phyloP scores from a whole-genome alignment of 441 rosid species.

The Corymbia calophylla region DNA sequence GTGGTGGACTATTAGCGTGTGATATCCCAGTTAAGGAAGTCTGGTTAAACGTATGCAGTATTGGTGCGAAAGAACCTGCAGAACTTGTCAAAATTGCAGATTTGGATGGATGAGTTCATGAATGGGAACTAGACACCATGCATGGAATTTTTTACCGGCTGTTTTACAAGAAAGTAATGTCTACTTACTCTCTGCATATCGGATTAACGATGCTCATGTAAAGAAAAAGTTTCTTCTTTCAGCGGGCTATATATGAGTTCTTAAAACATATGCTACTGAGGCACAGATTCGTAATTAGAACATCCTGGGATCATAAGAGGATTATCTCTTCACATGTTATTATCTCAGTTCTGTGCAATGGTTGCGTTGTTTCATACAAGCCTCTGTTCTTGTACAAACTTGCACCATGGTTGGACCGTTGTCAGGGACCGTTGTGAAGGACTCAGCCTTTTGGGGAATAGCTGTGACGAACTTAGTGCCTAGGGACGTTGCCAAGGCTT shows the following conservation, averaged over 20 bases:
- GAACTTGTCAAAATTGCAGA: neutral
- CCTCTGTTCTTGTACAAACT: neutral
- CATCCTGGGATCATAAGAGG: neutral
- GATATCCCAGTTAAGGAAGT: neutral
- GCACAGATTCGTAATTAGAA: neutral
- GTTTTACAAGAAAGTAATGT: neutral
- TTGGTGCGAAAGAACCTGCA: neutral
- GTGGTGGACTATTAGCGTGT: neutral
- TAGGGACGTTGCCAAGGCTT: neutral
- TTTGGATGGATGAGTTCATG: neutral
- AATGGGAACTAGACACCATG: neutral
- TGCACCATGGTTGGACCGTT: neutral
- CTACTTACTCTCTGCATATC: neutral
- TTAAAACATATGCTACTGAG: neutral
- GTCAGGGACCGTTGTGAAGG: neutral
- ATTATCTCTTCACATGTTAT: neutral
- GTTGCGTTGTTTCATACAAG: neutral
- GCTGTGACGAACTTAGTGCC: accelerated
- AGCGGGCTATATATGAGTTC: neutral
- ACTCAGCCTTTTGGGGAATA: neutral
- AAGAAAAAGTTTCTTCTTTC: neutral
- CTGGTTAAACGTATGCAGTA: neutral
- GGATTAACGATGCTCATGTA: neutral
- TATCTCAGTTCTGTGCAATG: neutral
- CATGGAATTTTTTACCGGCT: neutral